These are phyloP conservation scores for Lepraria neglecta DNA, from an alignment of 495 filamentous ascomycete species.

Conservation along the genomic window DNA sequence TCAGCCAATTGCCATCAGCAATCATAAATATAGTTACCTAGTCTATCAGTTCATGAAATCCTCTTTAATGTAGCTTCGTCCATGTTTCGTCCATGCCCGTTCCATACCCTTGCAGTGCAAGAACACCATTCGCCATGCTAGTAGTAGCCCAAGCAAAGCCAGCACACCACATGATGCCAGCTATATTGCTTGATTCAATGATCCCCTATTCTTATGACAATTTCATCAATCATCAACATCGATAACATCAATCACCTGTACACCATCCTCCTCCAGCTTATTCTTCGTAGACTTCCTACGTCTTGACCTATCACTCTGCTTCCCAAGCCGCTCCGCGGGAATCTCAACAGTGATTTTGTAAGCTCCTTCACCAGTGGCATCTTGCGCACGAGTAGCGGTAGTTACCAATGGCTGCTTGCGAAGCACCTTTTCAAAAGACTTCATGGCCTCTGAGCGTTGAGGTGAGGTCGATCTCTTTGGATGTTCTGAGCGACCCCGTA, in stretches of 20 bases:
- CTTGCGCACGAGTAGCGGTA: neutral
- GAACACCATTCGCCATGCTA: conserved; percentile 5
- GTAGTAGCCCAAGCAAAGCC: neutral
- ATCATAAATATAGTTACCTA: no score
- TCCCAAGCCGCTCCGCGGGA: neutral
- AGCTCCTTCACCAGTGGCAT: neutral
- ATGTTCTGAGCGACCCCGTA: no score
- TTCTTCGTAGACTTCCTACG: neutral
- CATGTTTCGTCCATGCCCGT: no score
- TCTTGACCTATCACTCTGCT: neutral
- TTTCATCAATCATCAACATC: conserved; percentile 12
- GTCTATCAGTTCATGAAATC: no score
- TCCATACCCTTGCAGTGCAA: neutral
- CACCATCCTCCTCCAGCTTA: neutral
- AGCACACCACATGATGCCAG: neutral
- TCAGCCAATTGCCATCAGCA: no score
- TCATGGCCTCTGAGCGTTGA: no score
- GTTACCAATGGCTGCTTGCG: no score
- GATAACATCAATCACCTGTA: conserved; percentile 13
- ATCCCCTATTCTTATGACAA: neutral
- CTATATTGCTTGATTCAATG: no score
- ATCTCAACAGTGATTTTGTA: neutral
- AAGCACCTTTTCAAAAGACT: neutral
- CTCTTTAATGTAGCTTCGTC: no score
- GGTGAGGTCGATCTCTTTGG: no score